phyloP scores from a whole-genome alignment of 495 filamentous ascomycete genomes.

The Aspergillus bridgeri region DNA sequence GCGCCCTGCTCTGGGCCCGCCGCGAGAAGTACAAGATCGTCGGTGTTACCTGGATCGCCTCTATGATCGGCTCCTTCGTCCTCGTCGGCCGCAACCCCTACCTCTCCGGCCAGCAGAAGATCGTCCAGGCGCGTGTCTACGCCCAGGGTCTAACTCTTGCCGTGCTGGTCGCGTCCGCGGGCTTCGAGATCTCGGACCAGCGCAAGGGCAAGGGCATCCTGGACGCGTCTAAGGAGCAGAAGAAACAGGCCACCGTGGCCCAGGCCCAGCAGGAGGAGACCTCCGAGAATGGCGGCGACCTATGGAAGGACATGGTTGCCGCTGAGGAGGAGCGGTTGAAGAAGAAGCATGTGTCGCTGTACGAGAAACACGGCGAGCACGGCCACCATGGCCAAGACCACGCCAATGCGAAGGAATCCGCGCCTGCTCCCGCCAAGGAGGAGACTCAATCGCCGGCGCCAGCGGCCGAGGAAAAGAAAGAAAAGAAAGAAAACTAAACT shows the following conservation, averaged over 20 bases:
- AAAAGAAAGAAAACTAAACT: constrained; percentile 2
- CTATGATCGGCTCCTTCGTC: constrained; percentile 72
- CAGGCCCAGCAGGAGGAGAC: constrained; percentile 67
- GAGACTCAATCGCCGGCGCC: neutral
- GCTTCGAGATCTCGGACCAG: constrained; percentile 84
- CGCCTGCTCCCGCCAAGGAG: neutral
- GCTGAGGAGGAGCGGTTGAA: constrained; percentile 68
- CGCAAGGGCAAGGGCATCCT: constrained; percentile 61
- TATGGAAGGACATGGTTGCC: constrained; percentile 88
- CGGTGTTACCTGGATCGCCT: constrained; percentile 74
- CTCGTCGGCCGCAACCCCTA: constrained; percentile 77
- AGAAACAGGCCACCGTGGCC: constrained; percentile 43
- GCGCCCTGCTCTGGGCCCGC: constrained; percentile 56
- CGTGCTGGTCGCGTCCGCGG: constrained; percentile 82
- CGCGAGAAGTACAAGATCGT: constrained; percentile 91
- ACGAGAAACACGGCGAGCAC: constrained; percentile 27
- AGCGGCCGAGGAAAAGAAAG: neutral
- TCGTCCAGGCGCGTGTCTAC: constrained; percentile 96
- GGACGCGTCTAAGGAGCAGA: constrained; percentile 66
- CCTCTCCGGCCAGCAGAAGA: constrained; percentile 75
- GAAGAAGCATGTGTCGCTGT: constrained; percentile 49
- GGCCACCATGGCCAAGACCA: constrained; percentile 8
- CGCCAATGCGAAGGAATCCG: neutral
- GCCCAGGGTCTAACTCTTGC: constrained; percentile 93
- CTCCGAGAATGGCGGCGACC: constrained; percentile 65